Evolutionary conservation across 2,329 filamentous ascomycete genomes (phyloP).

Genomic region (Xylariaceae sp.): DNA sequence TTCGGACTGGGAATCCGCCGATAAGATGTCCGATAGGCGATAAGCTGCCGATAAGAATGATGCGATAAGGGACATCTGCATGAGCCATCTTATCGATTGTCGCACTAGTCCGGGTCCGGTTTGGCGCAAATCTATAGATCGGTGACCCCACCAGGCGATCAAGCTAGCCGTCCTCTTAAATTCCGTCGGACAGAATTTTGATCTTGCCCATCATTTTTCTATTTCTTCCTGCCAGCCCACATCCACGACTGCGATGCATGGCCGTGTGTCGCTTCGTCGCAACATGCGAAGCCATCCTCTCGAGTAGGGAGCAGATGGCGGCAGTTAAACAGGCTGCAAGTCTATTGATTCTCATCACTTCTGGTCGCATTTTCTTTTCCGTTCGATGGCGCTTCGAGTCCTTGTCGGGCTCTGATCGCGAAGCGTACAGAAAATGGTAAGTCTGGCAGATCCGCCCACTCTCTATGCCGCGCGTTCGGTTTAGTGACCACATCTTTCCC

Average conservation of each 20-base stretch:
- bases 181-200: constrained; percentile 15
- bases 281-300: not conserved
- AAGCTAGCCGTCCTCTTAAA: constrained; percentile 16
- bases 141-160: not conserved
- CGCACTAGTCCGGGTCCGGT: not conserved
- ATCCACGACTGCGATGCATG: not conserved
- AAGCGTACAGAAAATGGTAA: constrained; percentile 5
- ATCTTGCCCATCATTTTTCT: not conserved
- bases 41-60: not conserved
- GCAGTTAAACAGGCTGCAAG: not conserved
- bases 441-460: not conserved
- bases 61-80: not conserved
- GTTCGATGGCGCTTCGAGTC: not conserved
- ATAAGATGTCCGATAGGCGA: not conserved
- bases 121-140: not conserved
- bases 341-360: not conserved
- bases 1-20: not conserved
- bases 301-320: not conserved
- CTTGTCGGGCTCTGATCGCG: not conserved
- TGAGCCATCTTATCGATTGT: constrained; percentile 17
- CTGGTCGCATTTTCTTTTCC: not conserved
- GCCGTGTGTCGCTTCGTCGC: not conserved
- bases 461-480: not conserved
- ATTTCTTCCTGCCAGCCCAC: not conserved
- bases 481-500: not conserved